Evolutionary conservation across 1,284 basidiomycete species (phyloP), one percentile per base, ranked within the genome.

Genomic region (Fomes fomentarius): DNA sequence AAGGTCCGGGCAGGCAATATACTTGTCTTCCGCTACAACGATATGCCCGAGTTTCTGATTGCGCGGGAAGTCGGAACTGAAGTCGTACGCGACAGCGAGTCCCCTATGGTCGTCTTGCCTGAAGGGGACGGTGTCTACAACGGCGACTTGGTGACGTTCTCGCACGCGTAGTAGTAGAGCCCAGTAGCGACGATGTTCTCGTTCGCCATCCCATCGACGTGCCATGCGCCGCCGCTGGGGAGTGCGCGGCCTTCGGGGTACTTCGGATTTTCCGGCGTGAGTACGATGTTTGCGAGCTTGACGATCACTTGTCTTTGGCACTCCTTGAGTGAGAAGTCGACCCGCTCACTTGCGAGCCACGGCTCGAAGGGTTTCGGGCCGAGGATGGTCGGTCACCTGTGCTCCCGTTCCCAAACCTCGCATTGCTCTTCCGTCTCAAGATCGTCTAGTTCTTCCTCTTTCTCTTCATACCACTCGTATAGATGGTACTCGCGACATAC

Each of bases 261-360:
- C 21, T 46, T 38, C 2, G 71, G 69, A 46, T 66, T 65, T 35
- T 79, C 77, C 0, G 80, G 79, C 0, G 76, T 78, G 34, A 79
- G 60, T 14, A 74, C 65, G 48, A 82, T 79, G 57, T 77, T 79
- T 0, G 77, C 76, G 4, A 82, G 66, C 63, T 82, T 82, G 48
- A 80, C 74, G 50, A 83, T 80, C 14, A 82, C 67, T 58, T 82
- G 80, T 8, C 79, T 52, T n/a, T 26, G 42, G 12, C 37, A n/a
- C 8, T 44, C 50, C 12, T 35, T 46, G 12, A 52, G 50, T 4
- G 17, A 4, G 47, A 37, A 45, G 15, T 22, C 7, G 15, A 34
- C 30, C 14, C 45, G 46, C 5, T 34, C 39, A 1, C 8, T 14
- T 21, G 17, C 17, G 9, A 41, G n/a, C 14, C 33, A 41, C 4